Evolutionary conservation across 1,284 basidiomycete species (phyloP).

Genomic region (Papiliotrema terrestris): DNA sequence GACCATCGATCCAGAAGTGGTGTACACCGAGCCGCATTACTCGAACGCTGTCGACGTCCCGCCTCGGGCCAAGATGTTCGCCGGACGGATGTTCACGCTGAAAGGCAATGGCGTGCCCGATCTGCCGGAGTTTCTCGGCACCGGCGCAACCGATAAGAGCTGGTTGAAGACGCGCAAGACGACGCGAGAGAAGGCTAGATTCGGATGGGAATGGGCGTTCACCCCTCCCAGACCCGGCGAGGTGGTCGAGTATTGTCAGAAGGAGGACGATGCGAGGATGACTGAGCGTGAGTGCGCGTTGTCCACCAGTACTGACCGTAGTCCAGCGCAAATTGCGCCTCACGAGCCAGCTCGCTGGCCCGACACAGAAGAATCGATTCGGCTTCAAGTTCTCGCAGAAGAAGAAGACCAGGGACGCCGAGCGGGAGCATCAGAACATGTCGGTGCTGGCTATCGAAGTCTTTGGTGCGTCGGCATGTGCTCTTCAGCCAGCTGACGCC

Average conservation of each 20-base stretch:
- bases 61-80: slow-evolving; percentile 67
- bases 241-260: slow-evolving; percentile 56
- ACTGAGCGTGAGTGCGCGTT: slow-evolving; percentile 16
- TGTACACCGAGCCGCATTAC: slow-evolving; percentile 77
- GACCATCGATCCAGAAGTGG: slow-evolving; percentile 57
- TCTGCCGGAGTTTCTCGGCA: slow-evolving; percentile 37
- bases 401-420: slow-evolving; percentile 48
- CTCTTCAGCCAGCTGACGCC: background rate
- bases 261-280: slow-evolving; percentile 26
- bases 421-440: slow-evolving; percentile 71
- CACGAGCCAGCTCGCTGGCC: slow-evolving; percentile 66
- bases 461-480: slow-evolving; percentile 59
- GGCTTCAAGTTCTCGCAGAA: slow-evolving; percentile 62
- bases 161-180: slow-evolving; percentile 34
- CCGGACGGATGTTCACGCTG: slow-evolving; percentile 69
- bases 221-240: slow-evolving; percentile 57
- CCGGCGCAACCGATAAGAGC: slow-evolving; percentile 40
- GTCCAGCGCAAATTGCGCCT: slow-evolving; percentile 20
- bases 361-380: slow-evolving; percentile 69
- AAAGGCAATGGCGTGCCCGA: slow-evolving; percentile 51
- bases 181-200: slow-evolving; percentile 5
- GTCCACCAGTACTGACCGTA: background rate
- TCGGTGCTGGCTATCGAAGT: slow-evolving; percentile 77
- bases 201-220: slow-evolving; percentile 74
- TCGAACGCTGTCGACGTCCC: slow-evolving; percentile 71